Base-by-base conservation (phyloP, 2,329 filamentous ascomycete species). In the Ceratocystis harringtonii region DNA sequence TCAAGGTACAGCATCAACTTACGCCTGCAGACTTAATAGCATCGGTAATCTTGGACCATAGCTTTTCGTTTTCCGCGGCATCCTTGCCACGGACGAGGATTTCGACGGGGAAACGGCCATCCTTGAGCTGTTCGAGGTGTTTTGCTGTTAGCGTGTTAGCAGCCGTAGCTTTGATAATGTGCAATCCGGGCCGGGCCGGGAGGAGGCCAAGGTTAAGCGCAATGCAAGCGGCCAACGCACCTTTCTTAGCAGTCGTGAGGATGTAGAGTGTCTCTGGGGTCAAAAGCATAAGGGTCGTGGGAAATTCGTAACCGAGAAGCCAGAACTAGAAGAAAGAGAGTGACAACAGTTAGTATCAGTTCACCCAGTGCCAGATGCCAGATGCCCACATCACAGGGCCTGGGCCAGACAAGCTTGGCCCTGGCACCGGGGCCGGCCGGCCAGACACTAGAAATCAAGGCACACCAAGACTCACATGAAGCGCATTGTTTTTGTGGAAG, bases 301-400 rank as follows among this genome's bases (percentile, higher is more conserved):
- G 94, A 73, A 99, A 99, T 75, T 99, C 94, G 80, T 99, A 99
- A 72, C 94, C 94, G 68, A 99, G 84, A 65, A 99, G 82, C 95
- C 95, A 99, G 77, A 97, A 95, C 92, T 96, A 75, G 68, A 62
- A 17, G n/a, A 71, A 6, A 3, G 32, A 6, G 22, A 19, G 45
- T 30, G 22, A 17, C 45, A 32, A 41, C 10, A 41, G 36, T 41
- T 41, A 41, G 36, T 12, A 12, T 41, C 10, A 41, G 36, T 41
- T 41, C 36, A 12, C 10, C 2, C 8, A 41, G 36, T 10, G 36
- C 36, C 36, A 41, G 22, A 25, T 25, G 22, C 22, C 22, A 25
- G 2, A 25, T 25, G 32, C 32, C 32, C 32, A 10, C 32, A 36
- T 36, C 32, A 36, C 32, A 36, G 32, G 8, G 8, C 2, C 32